Conservation (phyloP, 306 rosid genomes). For the Fragaria iinumae region DNA sequence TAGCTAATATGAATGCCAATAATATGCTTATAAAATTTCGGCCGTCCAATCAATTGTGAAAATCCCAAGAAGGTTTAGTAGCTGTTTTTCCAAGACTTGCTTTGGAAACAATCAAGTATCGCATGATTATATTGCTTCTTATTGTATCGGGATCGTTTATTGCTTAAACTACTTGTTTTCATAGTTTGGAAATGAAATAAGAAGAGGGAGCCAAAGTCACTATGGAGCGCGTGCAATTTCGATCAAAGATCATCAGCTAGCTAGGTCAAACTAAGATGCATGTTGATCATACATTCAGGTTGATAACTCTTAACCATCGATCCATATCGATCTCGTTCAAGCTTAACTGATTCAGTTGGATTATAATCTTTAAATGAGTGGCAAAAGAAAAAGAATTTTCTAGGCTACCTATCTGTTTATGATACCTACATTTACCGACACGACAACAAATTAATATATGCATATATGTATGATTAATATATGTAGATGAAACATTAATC, state of each 20-base stretch:
- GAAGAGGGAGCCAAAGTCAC: slow-evolving; percentile 14
- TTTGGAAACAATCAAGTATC: slow-evolving; percentile 61
- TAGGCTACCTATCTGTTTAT: no score
- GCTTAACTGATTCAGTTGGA: not conserved
- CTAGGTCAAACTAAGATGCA: not conserved
- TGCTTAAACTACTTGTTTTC: slow-evolving; percentile 34
- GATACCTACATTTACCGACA: no score
- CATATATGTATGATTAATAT: no score
- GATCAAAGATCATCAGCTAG: not conserved
- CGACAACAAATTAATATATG: no score
- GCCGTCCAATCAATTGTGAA: slow-evolving; percentile 62
- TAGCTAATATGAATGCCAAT: slow-evolving; percentile 34
- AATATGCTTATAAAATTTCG: slow-evolving; percentile 26
- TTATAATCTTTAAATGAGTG: not conserved
- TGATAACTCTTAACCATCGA: not conserved
- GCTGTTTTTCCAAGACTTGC: slow-evolving; percentile 66
- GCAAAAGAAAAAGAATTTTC: not conserved
- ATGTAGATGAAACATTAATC: no score
- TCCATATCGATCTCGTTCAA: not conserved
- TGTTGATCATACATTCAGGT: not conserved
- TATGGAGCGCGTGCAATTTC: slow-evolving; percentile 45
- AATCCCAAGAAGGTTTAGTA: slow-evolving; percentile 65
- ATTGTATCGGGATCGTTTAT: slow-evolving; percentile 69
- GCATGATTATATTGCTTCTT: slow-evolving; percentile 28
- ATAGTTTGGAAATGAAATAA: slow-evolving; percentile 19